Evolutionary conservation across 176 grass and related monocot genomes (phyloP).

Genomic region (Aegilops speltoides): DNA sequence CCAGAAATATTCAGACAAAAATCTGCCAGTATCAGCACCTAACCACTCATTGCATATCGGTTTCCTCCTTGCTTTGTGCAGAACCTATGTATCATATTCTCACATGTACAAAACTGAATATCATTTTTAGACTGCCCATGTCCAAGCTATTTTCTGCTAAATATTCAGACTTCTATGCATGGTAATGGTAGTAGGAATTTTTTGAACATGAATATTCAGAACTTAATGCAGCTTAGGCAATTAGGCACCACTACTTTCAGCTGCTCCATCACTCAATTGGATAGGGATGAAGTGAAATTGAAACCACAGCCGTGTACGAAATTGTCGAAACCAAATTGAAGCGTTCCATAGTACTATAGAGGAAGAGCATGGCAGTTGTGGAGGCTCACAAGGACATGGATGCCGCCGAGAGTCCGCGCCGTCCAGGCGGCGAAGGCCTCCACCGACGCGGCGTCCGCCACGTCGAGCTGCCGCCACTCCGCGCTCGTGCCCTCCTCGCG

Average conservation of each 20-base stretch:
- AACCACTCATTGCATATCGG: not conserved
- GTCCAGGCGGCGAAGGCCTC: conserved; percentile 59
- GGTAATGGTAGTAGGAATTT: too few species aligned
- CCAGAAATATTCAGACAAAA: not conserved
- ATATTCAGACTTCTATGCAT: not conserved
- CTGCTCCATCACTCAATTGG: not conserved
- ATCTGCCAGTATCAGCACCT: not conserved
- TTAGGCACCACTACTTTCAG: not conserved
- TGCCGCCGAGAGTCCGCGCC: conserved; percentile 39
- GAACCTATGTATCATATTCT: not conserved
- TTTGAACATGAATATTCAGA: not conserved
- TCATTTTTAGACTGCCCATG: not conserved
- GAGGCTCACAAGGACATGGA: conserved; percentile 77
- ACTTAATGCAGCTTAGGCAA: not conserved
- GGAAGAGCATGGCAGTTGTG: not conserved
- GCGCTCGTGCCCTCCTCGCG: conserved; percentile 29
- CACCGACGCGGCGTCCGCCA: conserved; percentile 58
- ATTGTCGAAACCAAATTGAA: not conserved
- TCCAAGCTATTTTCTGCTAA: not conserved
- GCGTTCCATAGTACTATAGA: not conserved
- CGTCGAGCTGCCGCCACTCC: conserved; percentile 63
- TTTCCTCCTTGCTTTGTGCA: not conserved
- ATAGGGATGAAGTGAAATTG: not conserved
- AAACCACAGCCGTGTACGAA: not conserved
- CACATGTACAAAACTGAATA: not conserved